Evolutionary conservation across 2,329 filamentous ascomycete species (phyloP).

Genomic region (Bipolaris cookei): DNA sequence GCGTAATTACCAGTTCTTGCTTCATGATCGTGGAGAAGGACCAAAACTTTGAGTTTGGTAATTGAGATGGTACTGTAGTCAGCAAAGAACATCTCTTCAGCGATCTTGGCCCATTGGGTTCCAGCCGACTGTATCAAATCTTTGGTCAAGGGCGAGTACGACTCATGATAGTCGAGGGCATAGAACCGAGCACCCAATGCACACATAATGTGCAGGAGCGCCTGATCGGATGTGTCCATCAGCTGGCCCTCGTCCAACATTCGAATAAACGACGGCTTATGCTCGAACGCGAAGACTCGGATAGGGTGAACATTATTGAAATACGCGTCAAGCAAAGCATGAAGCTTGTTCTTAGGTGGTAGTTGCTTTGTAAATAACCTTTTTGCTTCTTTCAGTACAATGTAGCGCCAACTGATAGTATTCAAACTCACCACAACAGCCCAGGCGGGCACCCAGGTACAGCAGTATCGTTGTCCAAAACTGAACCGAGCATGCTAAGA

Average conservation of each 20-base stretch:
- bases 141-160: conserved; percentile 33
- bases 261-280: conserved; percentile 43
- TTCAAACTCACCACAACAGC: conserved; percentile 28
- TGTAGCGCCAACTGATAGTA: not conserved
- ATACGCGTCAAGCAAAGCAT: conserved; percentile 38
- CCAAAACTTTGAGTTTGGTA: conserved; percentile 39
- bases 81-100: conserved; percentile 43
- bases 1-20: conserved; percentile 43
- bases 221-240: conserved; percentile 36
- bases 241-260: conserved; percentile 44
- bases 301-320: conserved; percentile 43
- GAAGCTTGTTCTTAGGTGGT: conserved; percentile 32
- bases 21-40: conserved; percentile 43
- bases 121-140: conserved; percentile 41
- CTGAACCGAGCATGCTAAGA: conserved; percentile 1
- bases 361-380: conserved; percentile 37
- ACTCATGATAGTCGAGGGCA: conserved; percentile 40
- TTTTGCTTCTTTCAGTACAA: not conserved
- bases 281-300: conserved; percentile 39
- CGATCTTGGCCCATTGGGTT: conserved; percentile 43
- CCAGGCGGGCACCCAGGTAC: conserved; percentile 31
- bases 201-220: conserved; percentile 43
- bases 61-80: conserved; percentile 44
- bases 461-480: conserved; percentile 14
- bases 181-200: conserved; percentile 41